A percentile compares a stretch with the other conserved stretches of the same genome.
These are phyloP conservation scores for Tolypocladium endophyticum DNA, from an alignment of 2,329 filamentous ascomycete genomes.

Conservation along the genomic window DNA sequence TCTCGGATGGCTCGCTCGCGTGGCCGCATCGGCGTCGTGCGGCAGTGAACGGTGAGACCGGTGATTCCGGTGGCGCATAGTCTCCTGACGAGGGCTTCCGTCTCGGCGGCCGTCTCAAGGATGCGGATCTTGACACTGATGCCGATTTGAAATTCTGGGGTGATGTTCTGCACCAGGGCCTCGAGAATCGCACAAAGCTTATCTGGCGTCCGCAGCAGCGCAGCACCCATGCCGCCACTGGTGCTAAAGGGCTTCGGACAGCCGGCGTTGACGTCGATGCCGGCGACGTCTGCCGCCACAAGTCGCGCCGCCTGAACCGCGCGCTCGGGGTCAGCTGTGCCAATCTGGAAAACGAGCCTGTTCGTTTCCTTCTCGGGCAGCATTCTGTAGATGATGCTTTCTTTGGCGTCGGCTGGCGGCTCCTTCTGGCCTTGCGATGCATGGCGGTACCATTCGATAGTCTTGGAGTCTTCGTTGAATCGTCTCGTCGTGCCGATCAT, in stretches of 20 bases:
- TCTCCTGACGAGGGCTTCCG: slow-evolving; percentile 63
- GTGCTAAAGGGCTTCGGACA: slow-evolving; percentile 97
- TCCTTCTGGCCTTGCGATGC: slow-evolving; percentile 60
- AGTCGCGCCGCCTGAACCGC: slow-evolving; percentile 78
- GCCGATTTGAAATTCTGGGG: slow-evolving; percentile 70
- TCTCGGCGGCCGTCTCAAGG: slow-evolving; percentile 65
- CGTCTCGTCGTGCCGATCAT: slow-evolving; percentile 79
- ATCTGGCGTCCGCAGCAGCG: slow-evolving; percentile 76
- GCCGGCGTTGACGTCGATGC: slow-evolving; percentile 96
- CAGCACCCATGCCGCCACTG: slow-evolving; percentile 88
- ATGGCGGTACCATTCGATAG: slow-evolving; percentile 73
- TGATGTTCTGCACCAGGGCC: slow-evolving; percentile 69
- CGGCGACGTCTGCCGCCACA: slow-evolving; percentile 77
- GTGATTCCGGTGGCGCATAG: slow-evolving; percentile 85
- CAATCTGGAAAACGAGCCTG: slow-evolving; percentile 82
- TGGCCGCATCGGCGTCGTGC: slow-evolving; percentile 91
- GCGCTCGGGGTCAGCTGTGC: slow-evolving; percentile 70
- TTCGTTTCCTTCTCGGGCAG: slow-evolving; percentile 67
- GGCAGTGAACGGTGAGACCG: slow-evolving; percentile 86
- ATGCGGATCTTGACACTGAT: slow-evolving; percentile 96
- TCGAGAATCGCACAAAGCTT: slow-evolving; percentile 73
- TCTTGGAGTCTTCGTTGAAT: slow-evolving; percentile 64
- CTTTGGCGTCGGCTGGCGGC: slow-evolving; percentile 38
- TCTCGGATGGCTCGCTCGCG: slow-evolving; percentile 77
- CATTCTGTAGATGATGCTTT: slow-evolving; percentile 73